Base-by-base conservation (phyloP, 441 rosid genomes). In the Manihot esculenta region DNA sequence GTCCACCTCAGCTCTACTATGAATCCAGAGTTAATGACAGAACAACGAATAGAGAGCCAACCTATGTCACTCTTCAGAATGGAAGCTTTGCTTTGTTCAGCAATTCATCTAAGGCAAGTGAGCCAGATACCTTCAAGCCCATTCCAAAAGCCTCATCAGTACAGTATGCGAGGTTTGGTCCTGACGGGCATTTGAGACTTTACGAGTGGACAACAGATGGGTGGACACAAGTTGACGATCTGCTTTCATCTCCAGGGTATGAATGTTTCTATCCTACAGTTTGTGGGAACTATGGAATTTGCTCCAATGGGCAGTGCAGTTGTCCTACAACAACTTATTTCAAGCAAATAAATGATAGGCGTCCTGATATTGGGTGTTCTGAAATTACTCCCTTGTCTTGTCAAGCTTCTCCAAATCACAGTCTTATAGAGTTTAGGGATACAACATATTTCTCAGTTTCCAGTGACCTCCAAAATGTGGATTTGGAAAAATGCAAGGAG, bases 71-170 rank as follows among this genome's bases (percentile, higher is more conserved):
- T 17, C 77, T 64, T 61, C 4, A 55, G 27, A 73, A 49, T 63
- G 82, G 80, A 54, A 60, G 78, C 56, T 73, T 81, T 30, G 47
- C 72, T 44, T 27, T 78, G 63, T 78, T 54, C 38, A 17, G 20
- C 7, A 33, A 41, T 66, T 73, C 78, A 51, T 38, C 73, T 15
- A 66, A 68, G 20, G 66, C 18, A 55, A 57, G 54, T 21, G n/a
- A 45, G 1, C 72, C 73, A 3, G 26, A 62, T 62, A 10, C 13
- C 42, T 27, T 1, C 42, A 15, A 58, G 23, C 0, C 5, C 0
- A 0, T 69, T 73, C 77, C 71, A 11, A 2, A 0, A 1, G 67
- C 76, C 23, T 35, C 41, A 1, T 62, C 76, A 24, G 54, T 62
- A 11, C 69, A 62, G 10, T 42, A 54, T 45, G 11, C 53, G 44